Evolutionary conservation across 2,329 filamentous ascomycete genomes (phyloP).

Genomic region (Aspergillus oerlinghausenensis): DNA sequence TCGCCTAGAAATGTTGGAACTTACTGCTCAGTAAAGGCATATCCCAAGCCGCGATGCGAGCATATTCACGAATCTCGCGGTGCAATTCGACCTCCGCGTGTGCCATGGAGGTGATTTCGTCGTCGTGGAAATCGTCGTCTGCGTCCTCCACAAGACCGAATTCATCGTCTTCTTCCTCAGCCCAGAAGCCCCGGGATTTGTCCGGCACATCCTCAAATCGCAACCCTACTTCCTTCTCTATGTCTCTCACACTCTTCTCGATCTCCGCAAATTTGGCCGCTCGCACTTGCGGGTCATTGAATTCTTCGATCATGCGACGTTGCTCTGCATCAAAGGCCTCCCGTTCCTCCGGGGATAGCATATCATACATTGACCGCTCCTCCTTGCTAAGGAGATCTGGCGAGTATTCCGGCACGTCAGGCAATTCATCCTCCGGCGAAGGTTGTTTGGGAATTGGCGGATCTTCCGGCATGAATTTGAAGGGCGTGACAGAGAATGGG

Average conservation of each 20-base stretch:
- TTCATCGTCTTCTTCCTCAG: slow-evolving; percentile 43
- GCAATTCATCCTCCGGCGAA: slow-evolving; percentile 23
- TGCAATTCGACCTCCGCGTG: slow-evolving; percentile 86
- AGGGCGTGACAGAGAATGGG: slow-evolving; percentile 32
- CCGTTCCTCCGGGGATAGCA: slow-evolving; percentile 35
- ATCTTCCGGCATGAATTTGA: slow-evolving; percentile 31
- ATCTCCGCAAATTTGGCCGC: slow-evolving; percentile 27
- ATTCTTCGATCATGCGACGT: slow-evolving; percentile 32
- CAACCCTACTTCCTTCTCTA: slow-evolving; percentile 29
- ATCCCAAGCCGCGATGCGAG: slow-evolving; percentile 86
- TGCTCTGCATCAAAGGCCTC: slow-evolving; percentile 34
- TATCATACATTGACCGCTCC: slow-evolving; percentile 36
- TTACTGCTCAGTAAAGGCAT: slow-evolving; percentile 85
- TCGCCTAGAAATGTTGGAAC: slow-evolving; percentile 26
- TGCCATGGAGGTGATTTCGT: slow-evolving; percentile 77
- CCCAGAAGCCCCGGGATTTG: slow-evolving; percentile 37
- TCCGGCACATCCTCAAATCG: slow-evolving; percentile 24
- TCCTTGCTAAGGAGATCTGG: slow-evolving; percentile 29
- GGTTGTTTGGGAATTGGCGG: slow-evolving; percentile 26
- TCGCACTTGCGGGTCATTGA: slow-evolving; percentile 31
- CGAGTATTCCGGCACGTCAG: slow-evolving; percentile 33
- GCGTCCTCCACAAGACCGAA: slow-evolving; percentile 46
- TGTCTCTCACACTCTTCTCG: slow-evolving; percentile 25
- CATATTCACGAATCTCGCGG: slow-evolving; percentile 82
- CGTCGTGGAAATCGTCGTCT: slow-evolving; percentile 59